Base-by-base conservation (phyloP, 1,284 basidiomycete genomes). In the Stygiomarasmius scandens region DNA sequence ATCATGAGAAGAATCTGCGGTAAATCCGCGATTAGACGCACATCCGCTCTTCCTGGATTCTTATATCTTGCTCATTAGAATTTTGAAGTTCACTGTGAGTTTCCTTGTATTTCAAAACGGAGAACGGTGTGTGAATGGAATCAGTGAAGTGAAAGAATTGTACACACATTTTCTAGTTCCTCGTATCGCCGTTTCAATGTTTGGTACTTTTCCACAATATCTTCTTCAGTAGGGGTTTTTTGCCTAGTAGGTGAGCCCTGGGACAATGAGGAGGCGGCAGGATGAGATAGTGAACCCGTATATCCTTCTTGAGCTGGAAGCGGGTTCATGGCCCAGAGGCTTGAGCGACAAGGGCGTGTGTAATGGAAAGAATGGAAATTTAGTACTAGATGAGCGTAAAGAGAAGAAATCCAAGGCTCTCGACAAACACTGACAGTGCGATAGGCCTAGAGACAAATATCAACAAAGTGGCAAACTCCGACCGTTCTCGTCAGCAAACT, bases 131-230 rank as follows among this genome's bases (percentile, higher is more conserved):
- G 12, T 32, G 29, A 6, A n/a, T n/a, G n/a, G 57, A 65, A 56
- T 51, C 54, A 60, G 44, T 54, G 6, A 16, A 25, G 49, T 32
- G 32, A 22, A 61, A 60, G 23, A 20, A 25, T 22, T 53, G 48
- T 49, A 74, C 79, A 62, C 34, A 88, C 87, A 77, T 88, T 82
- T 65, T 88, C 87, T 47, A 89, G 78, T 58, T 88, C 84, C 62
- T 81, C 80, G 67, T 81, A 86, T 41, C 81, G 81, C 51, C 83
- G 72, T 65, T 89, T 89, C 51, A 87, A 74, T 58, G 77, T 80
- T 63, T 76, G 80, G 69, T 87, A 85, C 69, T 86, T 87, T 71
- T 86, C 85, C 45, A 67, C 65, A 55, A 79, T 69, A 51, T 84
- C 84, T 50, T 73, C 72, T 60, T 77, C 78, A 20, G 38, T 41